Base-by-base conservation (phyloP, 208 protist species). In the Porcisia deanei region DNA sequence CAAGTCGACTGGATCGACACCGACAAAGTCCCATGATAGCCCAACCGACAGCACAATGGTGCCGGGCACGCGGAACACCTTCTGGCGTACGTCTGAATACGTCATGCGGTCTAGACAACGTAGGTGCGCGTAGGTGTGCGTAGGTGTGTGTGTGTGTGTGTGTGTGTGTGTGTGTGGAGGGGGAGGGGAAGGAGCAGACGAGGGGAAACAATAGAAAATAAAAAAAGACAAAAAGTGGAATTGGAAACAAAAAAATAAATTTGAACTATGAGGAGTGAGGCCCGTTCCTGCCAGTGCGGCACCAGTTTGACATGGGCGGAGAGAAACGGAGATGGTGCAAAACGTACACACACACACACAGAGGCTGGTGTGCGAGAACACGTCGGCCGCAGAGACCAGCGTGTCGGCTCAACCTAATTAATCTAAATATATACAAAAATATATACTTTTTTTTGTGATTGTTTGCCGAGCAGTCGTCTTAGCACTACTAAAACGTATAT, bases 11-110 rank as follows among this genome's bases (percentile, higher is more conserved):
- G 91, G 91, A 22, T 91, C 88, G 25, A 79, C 79, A 47, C 93
- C 91, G 20, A 95, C 78, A 52, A 94, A 97, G 74, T 91, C 84
- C 90, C 93, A 96, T 22, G 76, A 78, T 22, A 96, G 88, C 1
- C 91, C 91, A 16, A 94, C 79, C 12, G 91, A 94, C 7, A 97
- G 59, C 12, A 87, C 82, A 41, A 93, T 83, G 66, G 80, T 85
- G 54, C 74, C 69, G 3, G 93, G 91, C n/a, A 97, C 83, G 72
- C 86, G 88, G 67, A 96, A 94, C 20, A 96, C 83, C 73, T 91
- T 91, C 81, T 96, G 92, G 58, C 84, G 92, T n/a, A 94, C 76
- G 79, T 94, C 86, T 45, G 79, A 70, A n/a, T 72, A 85, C 16
- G 83, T 58, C 79, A 89, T 89, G 10, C 22, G 25, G 47, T 9